phyloP scores from a whole-genome alignment of 1,284 basidiomycete species.

The Stereum hirsutum region DNA sequence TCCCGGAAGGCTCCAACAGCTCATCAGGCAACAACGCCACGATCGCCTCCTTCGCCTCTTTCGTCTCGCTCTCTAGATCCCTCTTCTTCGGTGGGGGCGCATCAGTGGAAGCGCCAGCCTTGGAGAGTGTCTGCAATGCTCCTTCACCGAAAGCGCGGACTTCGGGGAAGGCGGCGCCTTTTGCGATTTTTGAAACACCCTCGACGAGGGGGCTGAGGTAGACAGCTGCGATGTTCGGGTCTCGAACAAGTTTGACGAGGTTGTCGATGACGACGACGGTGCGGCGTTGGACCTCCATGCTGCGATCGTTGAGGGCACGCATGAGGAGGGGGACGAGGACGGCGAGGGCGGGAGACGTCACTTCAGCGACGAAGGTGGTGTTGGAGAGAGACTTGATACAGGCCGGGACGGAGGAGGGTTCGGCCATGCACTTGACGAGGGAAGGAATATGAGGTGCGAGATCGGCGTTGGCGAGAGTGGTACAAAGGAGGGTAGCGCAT shows the following conservation, averaged over 20 bases:
- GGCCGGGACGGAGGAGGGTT: constrained; percentile 79
- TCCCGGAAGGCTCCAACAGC: constrained; percentile 33
- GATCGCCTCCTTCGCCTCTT: constrained; percentile 45
- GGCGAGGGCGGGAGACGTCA: constrained; percentile 92
- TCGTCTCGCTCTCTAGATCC: constrained; percentile 55
- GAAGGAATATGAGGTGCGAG: constrained; percentile 84
- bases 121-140: constrained; percentile 67
- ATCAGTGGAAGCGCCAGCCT: constrained; percentile 72
- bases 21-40: constrained; percentile 51
- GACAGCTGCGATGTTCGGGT: constrained; percentile 82
- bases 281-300: constrained; percentile 88
- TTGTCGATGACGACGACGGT: constrained; percentile 94
- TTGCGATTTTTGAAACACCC: constrained; percentile 88
- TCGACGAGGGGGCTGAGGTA: constrained; percentile 88
- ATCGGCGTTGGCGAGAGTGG: constrained; percentile 92
- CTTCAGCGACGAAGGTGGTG: constrained; percentile 96
- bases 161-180: constrained; percentile 93
- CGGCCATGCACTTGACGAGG: constrained; percentile 93
- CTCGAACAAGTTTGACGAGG: constrained; percentile 94
- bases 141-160: constrained; percentile 85
- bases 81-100: constrained; percentile 58
- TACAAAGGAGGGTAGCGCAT: constrained; percentile 89
- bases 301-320: constrained; percentile 92
- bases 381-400: constrained; percentile 95
- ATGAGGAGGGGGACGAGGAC: constrained; percentile 91